Base-by-base conservation (phyloP, 2,329 filamentous ascomycete species). In the Apiospora malaysiana region DNA sequence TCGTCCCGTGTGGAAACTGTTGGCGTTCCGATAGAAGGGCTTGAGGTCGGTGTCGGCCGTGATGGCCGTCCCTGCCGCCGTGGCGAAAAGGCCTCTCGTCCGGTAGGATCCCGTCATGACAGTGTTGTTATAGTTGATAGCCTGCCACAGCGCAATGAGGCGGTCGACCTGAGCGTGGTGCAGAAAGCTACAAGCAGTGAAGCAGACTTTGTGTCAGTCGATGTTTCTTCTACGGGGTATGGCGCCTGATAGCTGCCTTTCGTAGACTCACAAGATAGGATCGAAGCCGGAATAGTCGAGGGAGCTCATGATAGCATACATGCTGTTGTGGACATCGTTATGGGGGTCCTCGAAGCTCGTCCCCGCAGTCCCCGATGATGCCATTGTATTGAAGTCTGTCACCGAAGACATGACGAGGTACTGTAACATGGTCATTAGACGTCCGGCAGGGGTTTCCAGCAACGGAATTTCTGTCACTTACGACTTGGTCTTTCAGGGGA, bases 101-200 rank as follows among this genome's bases (percentile, higher is more conserved):
- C 77, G 73, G 10, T 81, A 73, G 2, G 56, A 63, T n/a, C 56
- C 56, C 18, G 56, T 63, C 56, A 63, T 63, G 32, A 63, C 32
- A 0, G 81, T 77, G n/a, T 77, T 71, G 37, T 79, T 73, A 69
- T 77, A 78, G 71, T 85, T 77, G 47, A 84, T 79, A 18, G 80
- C 81, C 75, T 85, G 80, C 83, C 83, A 87, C 69, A 87, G 78
- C 1, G 87, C 85, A 71, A 89, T 87, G 16, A 91, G 83, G 23
- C 90, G 85, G 76, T 91, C 89, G 69, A 92, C 82, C 76, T 92
- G 90, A 74, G 84, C 80, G 80, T 87, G 85, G 72, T 87, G 85
- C 10, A 87, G 81, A 82, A 85, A 84, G 72, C 84, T 85, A 70
- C 37, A 4, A 63, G 37, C 4, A 32, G 27, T 56, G 32, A 14